These are phyloP conservation scores for Marsdenia floribunda DNA, from an alignment of 257 asterid species.

Conservation along the genomic window DNA sequence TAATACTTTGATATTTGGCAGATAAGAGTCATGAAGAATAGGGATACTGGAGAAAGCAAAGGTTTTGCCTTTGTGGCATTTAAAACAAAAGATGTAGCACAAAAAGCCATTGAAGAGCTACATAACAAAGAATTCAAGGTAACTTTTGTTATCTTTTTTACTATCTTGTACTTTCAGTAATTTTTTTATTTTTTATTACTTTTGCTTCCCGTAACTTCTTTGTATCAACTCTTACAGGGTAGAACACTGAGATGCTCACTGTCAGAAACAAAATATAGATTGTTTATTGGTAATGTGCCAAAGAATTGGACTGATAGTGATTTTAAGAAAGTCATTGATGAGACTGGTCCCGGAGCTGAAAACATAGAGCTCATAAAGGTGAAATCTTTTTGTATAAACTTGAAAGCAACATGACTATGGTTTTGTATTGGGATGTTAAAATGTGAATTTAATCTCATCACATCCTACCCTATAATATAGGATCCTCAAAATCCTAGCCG, in stretches of 20 bases:
- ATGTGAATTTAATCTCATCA: not conserved
- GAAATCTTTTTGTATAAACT: constrained; percentile 4
- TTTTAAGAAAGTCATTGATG: constrained; percentile 59
- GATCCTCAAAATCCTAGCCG: constrained; percentile 83
- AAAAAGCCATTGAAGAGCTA: constrained; percentile 76
- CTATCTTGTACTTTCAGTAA: not conserved
- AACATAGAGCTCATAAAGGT: constrained; percentile 89
- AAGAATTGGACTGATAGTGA: constrained; percentile 81
- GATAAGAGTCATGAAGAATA: constrained; percentile 81
- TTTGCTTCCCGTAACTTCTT: constrained; percentile 14
- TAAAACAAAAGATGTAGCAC: constrained; percentile 70
- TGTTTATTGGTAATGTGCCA: constrained; percentile 88
- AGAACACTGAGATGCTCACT: constrained; percentile 76
- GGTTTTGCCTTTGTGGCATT: constrained; percentile 97
- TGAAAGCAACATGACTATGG: constrained; percentile 2
- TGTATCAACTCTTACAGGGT: constrained; percentile 56
- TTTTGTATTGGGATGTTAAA: constrained; percentile 4
- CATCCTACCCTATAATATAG: constrained; percentile 35
- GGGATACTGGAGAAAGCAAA: constrained; percentile 95
- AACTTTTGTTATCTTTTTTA: constrained; percentile 11
- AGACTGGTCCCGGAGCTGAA: constrained; percentile 92
- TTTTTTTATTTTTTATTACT: not conserved
- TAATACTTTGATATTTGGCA: constrained; percentile 32
- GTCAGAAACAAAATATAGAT: constrained; percentile 82
- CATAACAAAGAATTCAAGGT: constrained; percentile 91